These are phyloP conservation scores for Adiantum capillusveneris DNA, from an alignment of 75 land plant genomes.

Conservation along the genomic window DNA sequence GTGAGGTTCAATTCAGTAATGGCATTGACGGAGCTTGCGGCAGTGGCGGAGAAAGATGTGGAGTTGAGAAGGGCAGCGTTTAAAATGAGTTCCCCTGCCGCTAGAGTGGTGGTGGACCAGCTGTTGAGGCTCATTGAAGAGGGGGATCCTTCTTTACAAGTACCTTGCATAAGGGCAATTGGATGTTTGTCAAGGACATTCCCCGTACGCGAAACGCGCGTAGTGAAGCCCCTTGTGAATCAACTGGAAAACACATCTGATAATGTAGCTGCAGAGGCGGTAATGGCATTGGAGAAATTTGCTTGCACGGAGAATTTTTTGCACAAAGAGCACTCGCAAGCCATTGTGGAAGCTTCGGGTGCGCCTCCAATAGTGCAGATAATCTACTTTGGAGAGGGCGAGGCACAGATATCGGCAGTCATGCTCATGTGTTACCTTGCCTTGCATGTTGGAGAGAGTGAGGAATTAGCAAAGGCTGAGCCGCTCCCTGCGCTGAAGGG, in stretches of 20 bases:
- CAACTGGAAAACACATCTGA: conserved; percentile 39
- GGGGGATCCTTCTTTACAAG: conserved; percentile 39
- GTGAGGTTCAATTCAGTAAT: conserved; percentile 65
- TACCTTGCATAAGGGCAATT: conserved; percentile 41
- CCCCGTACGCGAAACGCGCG: conserved; percentile 42
- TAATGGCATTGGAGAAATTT: conserved; percentile 55
- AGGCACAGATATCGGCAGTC: conserved; percentile 34
- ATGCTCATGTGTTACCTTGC: conserved; percentile 58
- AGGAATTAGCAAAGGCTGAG: conserved; percentile 47
- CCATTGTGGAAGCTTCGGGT: conserved; percentile 47
- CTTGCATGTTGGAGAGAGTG: conserved; percentile 44
- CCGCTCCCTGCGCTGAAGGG: conserved; percentile 48
- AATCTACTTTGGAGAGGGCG: conserved; percentile 41
- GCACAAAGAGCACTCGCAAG: conserved; percentile 43
- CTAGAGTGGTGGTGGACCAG: conserved; percentile 73
- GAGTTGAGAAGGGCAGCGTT: conserved; percentile 65
- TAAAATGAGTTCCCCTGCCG: conserved; percentile 73
- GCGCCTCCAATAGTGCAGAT: conserved; percentile 34
- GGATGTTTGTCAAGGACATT: conserved; percentile 65
- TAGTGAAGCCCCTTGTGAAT: conserved; percentile 41
- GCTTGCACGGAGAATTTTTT: conserved; percentile 60
- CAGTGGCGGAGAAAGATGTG: conserved; percentile 57
- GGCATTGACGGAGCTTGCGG: conserved; percentile 79
- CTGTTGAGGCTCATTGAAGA: conserved; percentile 39
- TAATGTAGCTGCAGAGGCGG: conserved; percentile 48